Base-by-base conservation (phyloP, 345 rosid species). In the Odontarrhena argentea region DNA sequence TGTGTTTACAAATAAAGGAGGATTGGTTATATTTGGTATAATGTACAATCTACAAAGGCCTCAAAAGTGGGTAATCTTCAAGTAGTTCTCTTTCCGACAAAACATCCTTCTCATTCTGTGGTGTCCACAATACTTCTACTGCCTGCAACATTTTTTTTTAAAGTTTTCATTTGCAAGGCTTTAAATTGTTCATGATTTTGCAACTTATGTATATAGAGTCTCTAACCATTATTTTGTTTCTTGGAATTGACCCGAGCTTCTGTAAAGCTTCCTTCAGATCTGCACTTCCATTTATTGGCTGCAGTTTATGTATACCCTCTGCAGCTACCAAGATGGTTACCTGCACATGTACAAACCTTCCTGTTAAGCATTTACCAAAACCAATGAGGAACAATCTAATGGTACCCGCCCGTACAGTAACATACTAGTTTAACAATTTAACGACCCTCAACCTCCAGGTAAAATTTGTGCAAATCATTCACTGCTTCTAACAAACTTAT, bases 101-200 rank as follows among this genome's bases (percentile, higher is more conserved):
- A 5, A 86, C 82, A 63, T 86, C 97, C 24, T 80, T 76, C 76
- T 88, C 98, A 59, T 88, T 80, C 71, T 93, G 97, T 9, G 99
- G 96, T 40, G 97, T 91, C 99, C 99, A 93, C 78, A 93, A 68
- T 67, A 88, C 97, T 79, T 93, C 97, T 22, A 91, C 97, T 25
- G 95, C 97, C 97, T 93, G 83, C 67, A 78, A 47, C 9, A 54
- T 60, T 53, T 66, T 28, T 0, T 11, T 45, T 10, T 1, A 25
- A 32, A 62, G 47, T 14, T 45, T 46, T 62, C 42, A 62, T 54
- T 53, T 62, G 5, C 56, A 25, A 53, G 30, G 37, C 63, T n/a
- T 11, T 55, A 67, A 38, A 55, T 38, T 12, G 3, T 46, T 55
- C 13, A 53, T 44, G 25, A 46, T 12, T 50, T 30, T 9, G 46